A percentile compares a stretch with the other conserved stretches of the same genome.
phyloP scores from a whole-genome alignment of 148 eudicot species.

The Rhododendron griersonianum region DNA sequence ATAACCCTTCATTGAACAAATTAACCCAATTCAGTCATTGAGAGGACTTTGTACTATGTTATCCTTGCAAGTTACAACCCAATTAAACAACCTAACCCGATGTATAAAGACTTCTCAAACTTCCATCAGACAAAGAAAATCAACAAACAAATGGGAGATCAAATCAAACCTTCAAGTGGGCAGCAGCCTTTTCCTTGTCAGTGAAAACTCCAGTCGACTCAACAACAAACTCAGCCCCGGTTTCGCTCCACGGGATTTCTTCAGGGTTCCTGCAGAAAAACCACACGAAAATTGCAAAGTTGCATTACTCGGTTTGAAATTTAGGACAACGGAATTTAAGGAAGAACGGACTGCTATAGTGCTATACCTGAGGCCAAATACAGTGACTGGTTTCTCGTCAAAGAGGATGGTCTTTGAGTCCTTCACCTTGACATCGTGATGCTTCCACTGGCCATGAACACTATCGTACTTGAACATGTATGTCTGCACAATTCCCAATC shows the following conservation, averaged over 20 bases:
- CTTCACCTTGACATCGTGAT: conserved; percentile 38
- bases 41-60: neutral
- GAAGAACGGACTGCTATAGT: neutral
- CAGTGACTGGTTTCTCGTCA: conserved; percentile 35
- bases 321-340: too few species aligned
- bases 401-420: conserved; percentile 48
- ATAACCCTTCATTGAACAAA: too few species aligned
- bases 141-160: neutral
- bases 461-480: conserved; percentile 56
- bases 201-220: conserved; percentile 83
- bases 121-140: neutral
- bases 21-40: neutral
- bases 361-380: conserved; percentile 29
- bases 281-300: neutral
- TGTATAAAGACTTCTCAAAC: neutral
- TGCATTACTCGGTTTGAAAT: too few species aligned
- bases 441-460: conserved; percentile 54
- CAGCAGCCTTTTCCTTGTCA: conserved; percentile 75
- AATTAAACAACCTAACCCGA: neutral
- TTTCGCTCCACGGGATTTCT: conserved; percentile 65
- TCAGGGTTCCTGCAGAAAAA: conserved; percentile 55
- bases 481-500: conserved; percentile 26
- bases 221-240: conserved; percentile 67
- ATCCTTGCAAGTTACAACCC: neutral
- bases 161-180: conserved; percentile 54